Evolutionary conservation across 495 filamentous ascomycete species (phyloP).

Genomic region (Xylaria curta): DNA sequence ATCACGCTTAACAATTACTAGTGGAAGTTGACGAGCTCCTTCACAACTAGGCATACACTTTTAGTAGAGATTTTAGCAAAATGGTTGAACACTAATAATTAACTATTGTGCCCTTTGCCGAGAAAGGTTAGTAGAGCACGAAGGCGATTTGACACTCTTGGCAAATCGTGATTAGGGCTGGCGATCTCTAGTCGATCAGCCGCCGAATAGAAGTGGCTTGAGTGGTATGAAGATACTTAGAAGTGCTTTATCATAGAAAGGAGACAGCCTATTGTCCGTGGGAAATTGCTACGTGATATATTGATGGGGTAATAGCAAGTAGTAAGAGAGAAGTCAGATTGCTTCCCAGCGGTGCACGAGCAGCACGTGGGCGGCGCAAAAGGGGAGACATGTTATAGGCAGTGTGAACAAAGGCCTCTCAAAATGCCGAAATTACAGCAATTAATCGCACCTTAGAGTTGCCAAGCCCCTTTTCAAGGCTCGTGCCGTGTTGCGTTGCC

Average conservation of each 20-base stretch:
- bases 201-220: background rate
- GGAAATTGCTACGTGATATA: background rate
- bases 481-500: constrained; percentile 20
- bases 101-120: background rate
- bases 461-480: constrained; percentile 24
- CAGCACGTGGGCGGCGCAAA: background rate
- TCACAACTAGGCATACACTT: background rate
- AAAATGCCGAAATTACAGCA: constrained; percentile 24
- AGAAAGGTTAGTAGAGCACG: background rate
- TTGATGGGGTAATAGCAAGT: background rate
- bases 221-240: background rate
- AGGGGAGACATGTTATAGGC: background rate
- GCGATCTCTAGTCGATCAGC: constrained; percentile 3
- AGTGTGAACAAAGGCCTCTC: background rate
- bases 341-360: background rate
- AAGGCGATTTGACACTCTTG: constrained; percentile 1
- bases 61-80: background rate
- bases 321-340: background rate
- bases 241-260: background rate
- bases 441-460: background rate
- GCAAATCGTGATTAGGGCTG: constrained; percentile 13
- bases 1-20: background rate
- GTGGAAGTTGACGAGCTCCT: background rate
- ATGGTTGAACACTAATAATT: background rate
- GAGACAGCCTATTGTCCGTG: background rate